phyloP scores from a whole-genome alignment of 1,139 yeast species.

The Geotrichum bryndzae region DNA sequence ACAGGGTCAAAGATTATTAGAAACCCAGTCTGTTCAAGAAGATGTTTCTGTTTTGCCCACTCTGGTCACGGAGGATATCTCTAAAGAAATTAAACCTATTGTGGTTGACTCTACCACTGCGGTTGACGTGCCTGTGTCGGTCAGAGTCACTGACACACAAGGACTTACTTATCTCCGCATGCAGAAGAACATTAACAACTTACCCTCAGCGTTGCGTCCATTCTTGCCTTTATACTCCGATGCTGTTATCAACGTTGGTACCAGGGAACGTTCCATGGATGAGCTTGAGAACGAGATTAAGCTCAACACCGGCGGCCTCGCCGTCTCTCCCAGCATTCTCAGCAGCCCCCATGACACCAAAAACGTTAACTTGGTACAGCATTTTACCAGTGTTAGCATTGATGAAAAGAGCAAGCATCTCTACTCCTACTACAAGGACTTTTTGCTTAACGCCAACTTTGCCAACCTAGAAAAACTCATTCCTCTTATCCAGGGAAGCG shows the following conservation, averaged over 20 bases:
- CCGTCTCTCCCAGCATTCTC: conserved; percentile 53
- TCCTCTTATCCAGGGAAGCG: conserved; percentile 64
- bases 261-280: conserved; percentile 60
- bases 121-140: conserved; percentile 27
- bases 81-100: conserved; percentile 47
- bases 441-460: conserved; percentile 66
- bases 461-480: conserved; percentile 63
- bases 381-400: conserved; percentile 65
- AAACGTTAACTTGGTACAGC: conserved; percentile 40
- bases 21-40: conserved; percentile 61
- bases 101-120: conserved; percentile 25
- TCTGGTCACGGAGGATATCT: conserved; percentile 64
- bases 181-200: conserved; percentile 41
- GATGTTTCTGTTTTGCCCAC: conserved; percentile 79
- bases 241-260: conserved; percentile 82
- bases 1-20: conserved; percentile 54
- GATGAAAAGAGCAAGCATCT: conserved; percentile 57
- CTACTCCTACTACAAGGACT: conserved; percentile 60
- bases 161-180: conserved; percentile 68
- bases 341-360: conserved; percentile 22
- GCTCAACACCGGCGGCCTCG: conserved; percentile 77
- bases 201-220: conserved; percentile 57
- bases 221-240: conserved; percentile 73
- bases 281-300: conserved; percentile 81
- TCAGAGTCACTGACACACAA: conserved; percentile 34